These are phyloP conservation scores for Adenanthera pavonina DNA, from an alignment of 306 rosid genomes.

Conservation along the genomic window DNA sequence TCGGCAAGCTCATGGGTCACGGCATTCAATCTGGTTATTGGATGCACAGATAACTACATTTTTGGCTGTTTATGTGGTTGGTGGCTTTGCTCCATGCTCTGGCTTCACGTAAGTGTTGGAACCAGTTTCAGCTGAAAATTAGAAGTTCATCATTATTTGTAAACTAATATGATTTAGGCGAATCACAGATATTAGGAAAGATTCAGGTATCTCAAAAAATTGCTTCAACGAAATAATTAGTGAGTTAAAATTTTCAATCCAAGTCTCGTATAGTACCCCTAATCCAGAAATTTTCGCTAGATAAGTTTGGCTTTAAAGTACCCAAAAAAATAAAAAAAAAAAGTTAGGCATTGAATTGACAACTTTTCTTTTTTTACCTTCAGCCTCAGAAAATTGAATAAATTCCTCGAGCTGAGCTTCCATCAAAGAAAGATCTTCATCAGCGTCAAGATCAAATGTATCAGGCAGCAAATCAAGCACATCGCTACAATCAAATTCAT, in stretches of 20 bases:
- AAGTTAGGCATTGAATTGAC: background rate
- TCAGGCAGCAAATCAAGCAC: constrained; percentile 70
- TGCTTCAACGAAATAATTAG: background rate
- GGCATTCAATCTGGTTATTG: constrained; percentile 51
- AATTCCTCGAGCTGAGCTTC: constrained; percentile 89
- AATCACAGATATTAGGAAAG: background rate
- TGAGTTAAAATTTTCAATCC: background rate
- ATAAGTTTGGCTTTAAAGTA: background rate
- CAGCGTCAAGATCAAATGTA: constrained; percentile 71
- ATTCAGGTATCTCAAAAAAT: background rate
- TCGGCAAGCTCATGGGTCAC: constrained; percentile 6
- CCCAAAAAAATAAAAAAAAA: no score
- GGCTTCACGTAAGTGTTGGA: constrained; percentile 35
- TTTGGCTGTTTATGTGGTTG: constrained; percentile 46
- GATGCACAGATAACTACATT: constrained; percentile 46
- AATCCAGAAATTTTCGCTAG: background rate
- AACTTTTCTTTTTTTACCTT: constrained; percentile 46
- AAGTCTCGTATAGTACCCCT: background rate
- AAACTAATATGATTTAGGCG: background rate
- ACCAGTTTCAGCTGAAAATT: constrained; percentile 48
- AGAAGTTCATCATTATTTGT: background rate
- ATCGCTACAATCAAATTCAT: constrained; percentile 45
- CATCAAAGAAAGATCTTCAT: constrained; percentile 57
- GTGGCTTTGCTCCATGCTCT: constrained; percentile 49
- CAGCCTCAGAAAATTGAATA: constrained; percentile 52